Evolutionary conservation across 177 flowering plant genomes (phyloP).

Genomic region (Tripterygium wilfordii): DNA sequence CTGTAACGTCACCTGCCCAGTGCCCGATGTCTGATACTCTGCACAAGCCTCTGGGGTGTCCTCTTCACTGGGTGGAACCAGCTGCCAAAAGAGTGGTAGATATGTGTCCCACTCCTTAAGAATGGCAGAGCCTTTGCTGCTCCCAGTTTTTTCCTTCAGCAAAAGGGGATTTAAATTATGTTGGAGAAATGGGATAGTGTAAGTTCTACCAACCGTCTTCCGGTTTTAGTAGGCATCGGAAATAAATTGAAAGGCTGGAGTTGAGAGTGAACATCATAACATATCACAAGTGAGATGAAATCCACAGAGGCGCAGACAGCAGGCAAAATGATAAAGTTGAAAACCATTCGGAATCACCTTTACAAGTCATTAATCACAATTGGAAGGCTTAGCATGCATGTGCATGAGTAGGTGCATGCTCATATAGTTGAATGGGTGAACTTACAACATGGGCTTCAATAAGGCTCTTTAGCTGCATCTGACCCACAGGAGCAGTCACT

Average conservation of each 20-base stretch:
- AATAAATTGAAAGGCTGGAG: not conserved
- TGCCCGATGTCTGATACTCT: slow-evolving; percentile 38
- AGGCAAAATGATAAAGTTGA: not conserved
- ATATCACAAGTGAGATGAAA: too few species aligned
- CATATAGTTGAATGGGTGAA: slow-evolving; percentile 3
- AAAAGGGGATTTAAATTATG: slow-evolving; percentile 1
- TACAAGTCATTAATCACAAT: not conserved
- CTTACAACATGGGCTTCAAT: slow-evolving; percentile 97
- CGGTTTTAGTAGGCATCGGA: too few species aligned
- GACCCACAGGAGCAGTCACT: slow-evolving; percentile 90
- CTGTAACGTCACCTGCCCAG: slow-evolving; percentile 59
- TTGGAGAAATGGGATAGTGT: too few species aligned
- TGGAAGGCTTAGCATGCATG: not conserved
- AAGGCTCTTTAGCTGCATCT: slow-evolving; percentile 87
- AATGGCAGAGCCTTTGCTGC: slow-evolving; percentile 71
- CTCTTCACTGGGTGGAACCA: slow-evolving; percentile 99
- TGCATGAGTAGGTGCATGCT: not conserved
- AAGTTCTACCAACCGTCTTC: too few species aligned
- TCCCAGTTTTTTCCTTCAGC: slow-evolving; percentile 93
- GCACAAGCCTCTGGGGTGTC: slow-evolving; percentile 96
- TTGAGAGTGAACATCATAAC: too few species aligned
- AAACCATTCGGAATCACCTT: too few species aligned
- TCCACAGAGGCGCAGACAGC: too few species aligned
- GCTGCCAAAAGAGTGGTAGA: slow-evolving; percentile 89
- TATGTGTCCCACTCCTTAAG: slow-evolving; percentile 89